Evolutionary conservation across 2,329 filamentous ascomycete species (phyloP), one percentile per base, ranked within the genome.

Genomic region (Chaetomium sp.): DNA sequence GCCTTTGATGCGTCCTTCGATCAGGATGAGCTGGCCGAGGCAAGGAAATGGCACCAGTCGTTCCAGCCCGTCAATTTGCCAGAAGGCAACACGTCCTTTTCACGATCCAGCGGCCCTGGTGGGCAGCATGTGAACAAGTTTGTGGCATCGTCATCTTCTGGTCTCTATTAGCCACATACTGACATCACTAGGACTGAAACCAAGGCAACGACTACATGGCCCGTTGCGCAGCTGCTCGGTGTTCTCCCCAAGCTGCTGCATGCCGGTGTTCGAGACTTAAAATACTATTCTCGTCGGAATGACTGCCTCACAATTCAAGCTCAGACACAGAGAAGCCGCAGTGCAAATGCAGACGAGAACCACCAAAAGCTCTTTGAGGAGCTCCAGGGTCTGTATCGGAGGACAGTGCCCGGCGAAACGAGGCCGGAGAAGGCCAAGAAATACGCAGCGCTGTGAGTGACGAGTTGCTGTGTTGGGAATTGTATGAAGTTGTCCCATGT

Each of bases 41-140:
- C 84, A 2, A 79, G 84, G 27, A 75, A 74, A 66, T 87, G 85
- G 85, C 78, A 78, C 56, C 70, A 77, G 55, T 75, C 77, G 0
- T 84, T 86, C 65, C 74, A 76, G 9, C 67, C 76, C 35, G 74
- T 72, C 47, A 76, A 71, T 25, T 71, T 87, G 2, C 85, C 85
- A 16, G 78, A 75, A 61, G 85, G 84, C 9, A 80, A 74, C 53
- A 87, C 83, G 5, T 81, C 76, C 12, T 87, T 80, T 72, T 80
- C 85, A 2, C 79, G 85, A n/a, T 87, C 85, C 2, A 86, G 84
- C 69, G 85, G 85, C 0, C 85, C 85, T 2, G 85, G 85, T 13
- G 85, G 85, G 1, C 85, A 87, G 69, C 84, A 87, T 70, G 85
- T 87, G 35, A 87, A 87, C 72, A 87, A 87, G 85, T 87, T 71